Evolutionary conservation across 805 yeast species (phyloP), one percentile per base, ranked within the genome.

Genomic region (Spathaspora arborariae): DNA sequence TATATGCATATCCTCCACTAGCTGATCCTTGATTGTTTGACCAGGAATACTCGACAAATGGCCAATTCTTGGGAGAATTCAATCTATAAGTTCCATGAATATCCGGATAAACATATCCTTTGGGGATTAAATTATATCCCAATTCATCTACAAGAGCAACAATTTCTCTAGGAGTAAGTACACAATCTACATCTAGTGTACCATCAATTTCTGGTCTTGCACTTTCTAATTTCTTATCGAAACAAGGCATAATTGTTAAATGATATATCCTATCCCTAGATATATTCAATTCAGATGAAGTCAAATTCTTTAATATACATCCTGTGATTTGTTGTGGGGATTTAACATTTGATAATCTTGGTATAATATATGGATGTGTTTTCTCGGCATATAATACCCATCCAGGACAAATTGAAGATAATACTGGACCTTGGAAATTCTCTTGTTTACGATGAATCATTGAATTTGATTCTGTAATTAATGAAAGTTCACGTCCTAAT

Each of bases 261-360:
- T 92, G 97, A 59, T 88, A 94, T 0, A 90, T 67, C 2, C 76
- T 56, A 0, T 68, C 59, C 10, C 70, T 58, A 15, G 60, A 18
- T 63, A 67, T 54, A 3, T 43, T 41, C 7, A 59, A 51, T 15
- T 68, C 68, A n/a, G 52, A 43, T 1, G 74, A 57, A 2, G 70
- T 60, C 20, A 82, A 58, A 15, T 73, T 63, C 61, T 91, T 91
- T 44, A 92, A 63, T 19, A 91, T 54, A 16, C 81, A 70, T 0
- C 98, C 98, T 0, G 97, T 88, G 44, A 92, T 85, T 61, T 89
- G 97, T 65, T 92, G 98, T 3, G 98, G 95, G 0, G 96, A 88
- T 58, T 88, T 88, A 38, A 87, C 85, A 30, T 76, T 76, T 10
- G 95, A 80, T 49, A 94, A 60, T 48, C 75, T 71, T 0, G 91